Evolutionary conservation across 306 rosid species (phyloP).

Genomic region (Macrotyloma uniflorum): DNA sequence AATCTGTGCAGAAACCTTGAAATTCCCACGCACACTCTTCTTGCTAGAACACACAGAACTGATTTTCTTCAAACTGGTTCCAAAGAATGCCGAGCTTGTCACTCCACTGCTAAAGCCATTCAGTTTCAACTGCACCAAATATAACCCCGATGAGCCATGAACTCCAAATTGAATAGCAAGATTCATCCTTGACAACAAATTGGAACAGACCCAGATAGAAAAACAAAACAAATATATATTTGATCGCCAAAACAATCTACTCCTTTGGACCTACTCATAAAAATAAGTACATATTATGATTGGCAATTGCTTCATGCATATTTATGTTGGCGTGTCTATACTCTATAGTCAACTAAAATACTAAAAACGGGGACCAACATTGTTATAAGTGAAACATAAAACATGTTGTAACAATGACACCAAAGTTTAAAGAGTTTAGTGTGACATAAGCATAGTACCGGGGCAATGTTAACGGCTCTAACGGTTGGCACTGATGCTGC

Average conservation of each 20-base stretch:
- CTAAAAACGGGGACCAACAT: too few relatives aligned
- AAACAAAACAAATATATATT: not conserved
- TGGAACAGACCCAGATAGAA: not conserved
- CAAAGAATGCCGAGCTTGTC: constrained; percentile 57
- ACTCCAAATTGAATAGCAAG: constrained; percentile 1
- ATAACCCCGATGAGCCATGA: constrained; percentile 4
- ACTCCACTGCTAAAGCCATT: constrained; percentile 44
- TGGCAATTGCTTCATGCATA: not conserved
- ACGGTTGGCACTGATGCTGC: constrained; percentile 64
- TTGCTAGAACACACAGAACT: constrained; percentile 34
- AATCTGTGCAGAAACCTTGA: constrained; percentile 48
- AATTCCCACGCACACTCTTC: constrained; percentile 43
- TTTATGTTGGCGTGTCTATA: not conserved
- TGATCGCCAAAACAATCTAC: not conserved
- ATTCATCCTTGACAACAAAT: constrained; percentile 4
- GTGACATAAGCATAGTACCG: constrained; percentile 42
- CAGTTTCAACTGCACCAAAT: constrained; percentile 54
- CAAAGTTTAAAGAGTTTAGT: not conserved
- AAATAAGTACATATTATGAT: not conserved
- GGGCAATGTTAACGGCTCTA: constrained; percentile 56
- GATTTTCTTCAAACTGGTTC: constrained; percentile 51
- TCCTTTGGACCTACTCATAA: not conserved
- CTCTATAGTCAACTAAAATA: too few relatives aligned
- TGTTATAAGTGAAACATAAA: not conserved
- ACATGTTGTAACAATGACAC: not conserved